Evolutionary conservation across 2,329 filamentous ascomycete genomes (phyloP), one percentile per base, ranked within the genome.

Genomic region (Nigrospora oryzae): DNA sequence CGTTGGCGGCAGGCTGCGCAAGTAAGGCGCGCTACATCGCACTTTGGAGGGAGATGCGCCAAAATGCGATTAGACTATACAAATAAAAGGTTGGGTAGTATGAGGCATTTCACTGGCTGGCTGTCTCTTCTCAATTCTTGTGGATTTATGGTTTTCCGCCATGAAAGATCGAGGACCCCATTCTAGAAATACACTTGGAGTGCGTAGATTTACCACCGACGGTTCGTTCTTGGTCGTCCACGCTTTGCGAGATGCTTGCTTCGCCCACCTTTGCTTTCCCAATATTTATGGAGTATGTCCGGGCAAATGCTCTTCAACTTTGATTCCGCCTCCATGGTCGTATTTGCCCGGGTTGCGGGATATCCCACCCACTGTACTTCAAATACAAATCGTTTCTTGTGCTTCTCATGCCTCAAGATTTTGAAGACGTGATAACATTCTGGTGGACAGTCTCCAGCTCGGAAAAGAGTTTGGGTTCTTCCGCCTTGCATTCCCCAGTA

Each of bases 331-430:
- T 63, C 60, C 49, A 52, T 47, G 3, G 58, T 50, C 2, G 59
- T 63, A 45, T 62, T 56, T 15, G 47, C 52, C 13, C 43, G 53
- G 15, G 46, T 54, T 6, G 51, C 40, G 8, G 59, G 51, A 44
- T 63, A 58, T 4, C 60, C 60, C 1, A 63, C 57, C 60, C 60
- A 63, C 41, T 63, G 60, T 2, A 63, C 54, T 44, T 60, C 55
- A 35, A 62, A 52, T 33, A 56, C 48, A 44, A 62, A 60, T 14
- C 53, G 53, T 2, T 56, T 48, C 15, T 44, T 38, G 23, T 51
- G 54, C 49, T 53, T 61, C 42, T 60, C 51, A 44, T 63, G 58
- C 4, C 48, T 36, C n/a, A 62, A 45, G 28, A 63, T 46, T 32
- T 52, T 55, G 44, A 55, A 62, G 16, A 60, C 54, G 42, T 54